Evolutionary conservation across 169 alveolate genomes (phyloP), one percentile per base, ranked within the genome.

Genomic region (Plasmodium berghei): DNA sequence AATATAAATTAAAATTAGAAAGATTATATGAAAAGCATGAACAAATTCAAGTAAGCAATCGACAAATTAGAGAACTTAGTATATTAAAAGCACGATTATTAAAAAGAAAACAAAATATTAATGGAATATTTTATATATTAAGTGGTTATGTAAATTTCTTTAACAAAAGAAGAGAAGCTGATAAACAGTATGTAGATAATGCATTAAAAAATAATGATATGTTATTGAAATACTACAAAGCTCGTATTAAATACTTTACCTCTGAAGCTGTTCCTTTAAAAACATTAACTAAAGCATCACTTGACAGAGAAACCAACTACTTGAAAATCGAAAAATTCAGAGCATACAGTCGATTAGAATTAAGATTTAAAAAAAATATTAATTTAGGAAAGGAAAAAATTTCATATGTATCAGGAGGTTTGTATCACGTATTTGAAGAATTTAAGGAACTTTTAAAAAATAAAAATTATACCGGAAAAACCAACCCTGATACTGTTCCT

Each of bases 1-100:
- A 63, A 58, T 77, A 77, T 56, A 77, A 77, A 52, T 56, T 77
- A 9, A 77, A 77, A 64, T 77, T 77, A 45, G 89, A 64, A 5
- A 77, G 89, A 63, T 52, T 77, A 12, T 3, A 63, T 4, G 0
- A 55, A 16, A 77, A 77, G 26, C 63, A 63, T 0, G 58, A 77
- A 4, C 26, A 49, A 77, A 14, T 49, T 42, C 9, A 14, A 16
- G 9, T 42, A 16, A 16, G 34, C 42, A 62, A 46, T 18, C 45
- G 4, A 18, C 22, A 48, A 4, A 16, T 77, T 63, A 77, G 63
- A 77, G 40, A 52, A 5, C n/a, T 48, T 18, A 42, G 58, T 0
- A 26, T 14, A n/a, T 64, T 63, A 56, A 77, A 77, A 64, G 69
- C 52, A n/a, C 62, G 40, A 77, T 77, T 77, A 64, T 18, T 40